Evolutionary conservation across 176 grass and related monocot species (phyloP).

Genomic region (Pontederia paniculata): DNA sequence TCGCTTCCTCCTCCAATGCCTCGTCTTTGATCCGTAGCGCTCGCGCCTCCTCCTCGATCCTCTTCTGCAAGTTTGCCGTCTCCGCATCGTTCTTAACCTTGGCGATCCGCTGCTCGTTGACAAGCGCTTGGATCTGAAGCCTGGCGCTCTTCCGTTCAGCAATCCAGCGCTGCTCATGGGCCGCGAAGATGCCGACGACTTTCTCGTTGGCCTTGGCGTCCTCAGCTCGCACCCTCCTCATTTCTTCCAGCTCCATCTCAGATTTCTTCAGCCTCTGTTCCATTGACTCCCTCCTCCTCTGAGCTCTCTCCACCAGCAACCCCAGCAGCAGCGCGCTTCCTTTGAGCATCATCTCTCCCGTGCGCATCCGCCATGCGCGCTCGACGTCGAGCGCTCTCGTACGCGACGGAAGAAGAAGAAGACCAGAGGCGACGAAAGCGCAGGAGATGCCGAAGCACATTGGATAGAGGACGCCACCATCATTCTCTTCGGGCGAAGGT

Average conservation of each 20-base stretch:
- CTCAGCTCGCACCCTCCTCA: conserved; percentile 36
- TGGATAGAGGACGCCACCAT: not conserved
- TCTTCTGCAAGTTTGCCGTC: conserved; percentile 22
- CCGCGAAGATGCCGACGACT: conserved; percentile 61
- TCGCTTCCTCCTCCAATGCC: conserved; percentile 33
- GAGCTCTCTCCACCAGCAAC: conserved; percentile 18
- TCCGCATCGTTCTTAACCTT: conserved; percentile 36
- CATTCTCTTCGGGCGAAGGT: not conserved
- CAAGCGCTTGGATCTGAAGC: conserved; percentile 47
- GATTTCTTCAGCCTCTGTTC: conserved; percentile 29
- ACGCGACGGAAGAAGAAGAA: conserved; percentile 22
- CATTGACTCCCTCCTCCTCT: conserved; percentile 8
- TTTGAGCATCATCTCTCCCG: conserved; percentile 16
- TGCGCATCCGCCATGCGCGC: conserved; percentile 28
- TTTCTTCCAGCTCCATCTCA: conserved; percentile 29
- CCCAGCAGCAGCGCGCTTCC: conserved; percentile 24
- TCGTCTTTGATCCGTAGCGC: conserved; percentile 26
- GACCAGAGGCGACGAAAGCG: conserved; percentile 25
- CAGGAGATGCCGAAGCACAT: conserved; percentile 44
- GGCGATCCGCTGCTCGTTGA: conserved; percentile 30
- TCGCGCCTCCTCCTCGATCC: conserved; percentile 34
- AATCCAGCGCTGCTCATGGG: conserved; percentile 66
- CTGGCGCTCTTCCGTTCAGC: conserved; percentile 40
- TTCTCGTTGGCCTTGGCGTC: conserved; percentile 84
- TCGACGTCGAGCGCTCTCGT: conserved; percentile 15